A percentile compares a stretch with the other conserved stretches of the same genome.
Evolutionary conservation across 2,329 filamentous ascomycete species (phyloP).

Genomic region (Phyllosticta paracitricarpa): DNA sequence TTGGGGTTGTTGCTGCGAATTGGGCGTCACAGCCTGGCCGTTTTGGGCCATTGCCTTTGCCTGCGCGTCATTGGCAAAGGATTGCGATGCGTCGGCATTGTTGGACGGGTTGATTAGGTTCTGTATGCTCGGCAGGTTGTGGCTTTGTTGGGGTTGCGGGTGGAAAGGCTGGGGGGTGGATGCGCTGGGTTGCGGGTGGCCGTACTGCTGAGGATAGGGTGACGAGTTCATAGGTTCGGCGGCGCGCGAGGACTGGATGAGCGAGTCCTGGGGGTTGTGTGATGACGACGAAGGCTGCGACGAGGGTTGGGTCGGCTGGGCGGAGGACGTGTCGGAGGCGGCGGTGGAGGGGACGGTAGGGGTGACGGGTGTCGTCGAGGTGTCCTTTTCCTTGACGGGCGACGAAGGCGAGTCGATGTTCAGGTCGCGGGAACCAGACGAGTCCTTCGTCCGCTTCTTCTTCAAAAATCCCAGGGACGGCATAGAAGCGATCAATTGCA

Average conservation of each 20-base stretch:
- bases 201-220: constrained; percentile 24
- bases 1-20: constrained; percentile 25
- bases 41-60: constrained; percentile 18
- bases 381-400: constrained; percentile 50
- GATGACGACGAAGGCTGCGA: constrained; percentile 16
- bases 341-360: constrained; percentile 46
- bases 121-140: constrained; percentile 71
- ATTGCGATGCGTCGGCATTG: constrained; percentile 18
- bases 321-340: constrained; percentile 51
- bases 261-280: constrained; percentile 9
- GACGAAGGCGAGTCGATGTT: constrained; percentile 51
- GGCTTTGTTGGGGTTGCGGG: constrained; percentile 28
- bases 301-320: constrained; percentile 12
- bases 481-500: constrained; percentile 46
- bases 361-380: constrained; percentile 21
- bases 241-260: constrained; percentile 6
- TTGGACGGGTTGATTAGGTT: constrained; percentile 64
- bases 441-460: constrained; percentile 97
- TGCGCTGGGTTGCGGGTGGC: constrained; percentile 20
- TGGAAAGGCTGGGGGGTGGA: constrained; percentile 4
- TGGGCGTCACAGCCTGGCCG: constrained; percentile 29
- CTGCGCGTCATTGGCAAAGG: constrained; percentile 16
- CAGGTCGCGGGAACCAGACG: constrained; percentile 47
- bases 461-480: constrained; percentile 93
- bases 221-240: constrained; percentile 32